Base-by-base conservation (phyloP, 441 rosid genomes). In the Croton laevigatus region DNA sequence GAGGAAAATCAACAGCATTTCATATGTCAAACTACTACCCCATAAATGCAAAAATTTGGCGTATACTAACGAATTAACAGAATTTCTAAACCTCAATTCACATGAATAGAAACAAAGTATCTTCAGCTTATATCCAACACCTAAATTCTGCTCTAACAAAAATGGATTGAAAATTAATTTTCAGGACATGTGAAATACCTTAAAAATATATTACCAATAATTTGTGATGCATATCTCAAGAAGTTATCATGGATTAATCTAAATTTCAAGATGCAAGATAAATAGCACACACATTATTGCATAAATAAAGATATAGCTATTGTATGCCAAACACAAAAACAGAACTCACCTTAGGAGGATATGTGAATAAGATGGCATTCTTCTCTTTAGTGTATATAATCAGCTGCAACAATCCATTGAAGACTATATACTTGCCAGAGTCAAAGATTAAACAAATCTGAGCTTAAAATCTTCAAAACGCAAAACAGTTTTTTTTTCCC, bases 331-430 rank as follows among this genome's bases (percentile, higher is more conserved):
- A 59, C 6, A 69, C 16, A 49, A 52, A 4, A 53, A 9, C 72
- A 45, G 11, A 77, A 73, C 86, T 83, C 70, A 87, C 99, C 81
- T 79, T 83, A 53, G 83, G 99, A 68, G 99, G 95, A 84, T 92
- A 88, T 19, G 99, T 95, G 76, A 90, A 93, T 71, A 95, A 73
- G 23, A 95, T 88, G 0, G 97, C 97, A 36, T 92, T 86, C 91
- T 92, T 95, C 80, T 95, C 99, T 85, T 92, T 95, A 16, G 86
- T 77, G 79, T 87, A 83, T 68, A 85, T 79, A 77, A 95, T 82
- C 83, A 95, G 88, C 91, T 92, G 99, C 88, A 92, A 75, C 76
- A 91, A 45, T 61, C 72, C 95, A 75, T 95, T 90, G 85, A 89
- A 73, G 72, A 88, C 88, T 71, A 90, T 69, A 92, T 92, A 92